phyloP scores from a whole-genome alignment of 257 asterid species.

The Apocynum venetum region DNA sequence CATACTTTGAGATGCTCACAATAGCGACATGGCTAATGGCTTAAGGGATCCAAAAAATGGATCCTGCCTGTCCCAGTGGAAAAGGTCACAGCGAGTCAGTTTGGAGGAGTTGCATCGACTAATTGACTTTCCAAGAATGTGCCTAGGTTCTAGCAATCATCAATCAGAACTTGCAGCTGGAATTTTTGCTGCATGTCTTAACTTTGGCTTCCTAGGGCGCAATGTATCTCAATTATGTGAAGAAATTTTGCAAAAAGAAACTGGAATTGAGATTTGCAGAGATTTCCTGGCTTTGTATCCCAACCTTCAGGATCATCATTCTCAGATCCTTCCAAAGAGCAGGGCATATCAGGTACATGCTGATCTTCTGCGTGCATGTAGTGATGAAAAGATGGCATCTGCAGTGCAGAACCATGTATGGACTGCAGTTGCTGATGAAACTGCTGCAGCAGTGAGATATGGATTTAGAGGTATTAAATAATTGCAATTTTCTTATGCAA shows the following conservation, averaged over 20 bases:
- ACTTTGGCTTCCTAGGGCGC: slow-evolving; percentile 82
- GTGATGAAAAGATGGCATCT: slow-evolving; percentile 52
- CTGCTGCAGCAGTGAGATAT: slow-evolving; percentile 88
- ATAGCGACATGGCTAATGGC: slow-evolving; percentile 90
- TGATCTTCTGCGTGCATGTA: slow-evolving; percentile 77
- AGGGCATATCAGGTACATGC: slow-evolving; percentile 83
- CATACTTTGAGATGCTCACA: slow-evolving; percentile 71
- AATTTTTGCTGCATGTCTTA: slow-evolving; percentile 73
- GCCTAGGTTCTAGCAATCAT: slow-evolving; percentile 72
- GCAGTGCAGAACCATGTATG: slow-evolving; percentile 67
- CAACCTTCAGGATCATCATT: slow-evolving; percentile 55
- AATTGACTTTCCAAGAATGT: slow-evolving; percentile 77
- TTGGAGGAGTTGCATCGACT: slow-evolving; percentile 88
- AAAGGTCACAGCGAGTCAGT: slow-evolving; percentile 61
- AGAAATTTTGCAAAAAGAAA: slow-evolving; percentile 62
- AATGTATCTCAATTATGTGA: slow-evolving; percentile 79
- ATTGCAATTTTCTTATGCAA: not conserved
- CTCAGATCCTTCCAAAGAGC: slow-evolving; percentile 89
- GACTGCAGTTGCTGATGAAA: slow-evolving; percentile 88
- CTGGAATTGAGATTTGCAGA: slow-evolving; percentile 58
- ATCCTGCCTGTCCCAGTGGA: slow-evolving; percentile 48
- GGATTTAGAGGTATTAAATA: slow-evolving; percentile 61
- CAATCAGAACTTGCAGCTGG: slow-evolving; percentile 85
- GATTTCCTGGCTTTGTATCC: slow-evolving; percentile 56
- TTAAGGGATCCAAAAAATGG: slow-evolving; percentile 44